Conservation (phyloP, 352 stramenopile genomes). For the Phytophthora uliginosa region DNA sequence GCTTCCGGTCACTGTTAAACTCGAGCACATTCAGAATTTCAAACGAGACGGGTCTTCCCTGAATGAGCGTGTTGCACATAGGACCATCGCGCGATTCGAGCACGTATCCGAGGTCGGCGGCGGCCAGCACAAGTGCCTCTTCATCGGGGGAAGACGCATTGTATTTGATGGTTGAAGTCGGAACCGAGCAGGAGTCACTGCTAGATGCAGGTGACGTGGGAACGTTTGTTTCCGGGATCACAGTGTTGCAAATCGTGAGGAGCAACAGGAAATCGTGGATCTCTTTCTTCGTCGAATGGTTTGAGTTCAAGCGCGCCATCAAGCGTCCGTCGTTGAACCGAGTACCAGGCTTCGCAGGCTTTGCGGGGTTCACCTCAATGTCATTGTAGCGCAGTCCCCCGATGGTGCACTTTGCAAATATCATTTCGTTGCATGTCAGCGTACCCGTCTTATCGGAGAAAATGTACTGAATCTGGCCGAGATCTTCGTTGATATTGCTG, state of each 20-base stretch:
- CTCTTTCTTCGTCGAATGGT: slow-evolving; percentile 86
- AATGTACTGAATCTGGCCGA: slow-evolving; percentile 93
- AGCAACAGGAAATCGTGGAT: slow-evolving; percentile 89
- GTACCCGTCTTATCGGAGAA: slow-evolving; percentile 93
- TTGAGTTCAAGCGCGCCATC: slow-evolving; percentile 76
- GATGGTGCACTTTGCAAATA: slow-evolving; percentile 95
- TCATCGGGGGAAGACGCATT: slow-evolving; percentile 90
- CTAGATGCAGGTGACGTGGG: slow-evolving; percentile 37
- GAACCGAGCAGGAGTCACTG: slow-evolving; percentile 26
- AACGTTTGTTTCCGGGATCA: slow-evolving; percentile 76
- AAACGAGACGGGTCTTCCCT: slow-evolving; percentile 83
- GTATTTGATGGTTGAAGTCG: slow-evolving; percentile 68
- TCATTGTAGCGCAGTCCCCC: slow-evolving; percentile 93
- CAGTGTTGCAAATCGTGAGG: slow-evolving; percentile 90
- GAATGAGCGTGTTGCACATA: slow-evolving; percentile 77
- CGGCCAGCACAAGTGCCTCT: slow-evolving; percentile 81
- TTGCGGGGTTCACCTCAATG: slow-evolving; percentile 66
- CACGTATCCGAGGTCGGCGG: slow-evolving; percentile 81
- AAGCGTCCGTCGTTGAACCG: slow-evolving; percentile 85
- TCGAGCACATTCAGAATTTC: slow-evolving; percentile 97
- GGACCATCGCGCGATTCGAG: slow-evolving; percentile 70
- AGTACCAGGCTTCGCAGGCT: slow-evolving; percentile 63
- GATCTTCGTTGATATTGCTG: slow-evolving; percentile 92
- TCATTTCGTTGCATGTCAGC: slow-evolving; percentile 91
- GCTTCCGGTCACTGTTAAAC: slow-evolving; percentile 98